Conservation (phyloP, 352 stramenopile genomes). For the Phytophthora nicotianae region DNA sequence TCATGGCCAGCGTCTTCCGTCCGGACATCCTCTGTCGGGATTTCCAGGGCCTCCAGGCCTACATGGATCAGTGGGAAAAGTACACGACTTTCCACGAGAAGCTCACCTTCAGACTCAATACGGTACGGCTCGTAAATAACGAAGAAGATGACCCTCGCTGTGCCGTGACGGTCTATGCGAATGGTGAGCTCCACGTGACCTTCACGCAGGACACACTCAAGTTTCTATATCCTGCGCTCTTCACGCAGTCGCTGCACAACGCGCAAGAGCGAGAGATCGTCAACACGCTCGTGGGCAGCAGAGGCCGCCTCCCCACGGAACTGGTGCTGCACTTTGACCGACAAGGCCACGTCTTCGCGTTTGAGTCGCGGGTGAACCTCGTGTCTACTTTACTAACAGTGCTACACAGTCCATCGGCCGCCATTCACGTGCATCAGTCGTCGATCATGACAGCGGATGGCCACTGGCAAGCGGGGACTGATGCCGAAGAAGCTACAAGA, state of each 20-base stretch:
- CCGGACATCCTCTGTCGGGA: slow-evolving; percentile 51
- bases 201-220: slow-evolving; percentile 53
- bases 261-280: slow-evolving; percentile 24
- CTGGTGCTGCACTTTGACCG: slow-evolving; percentile 79
- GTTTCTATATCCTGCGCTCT: slow-evolving; percentile 54
- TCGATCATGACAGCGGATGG: slow-evolving; percentile 43
- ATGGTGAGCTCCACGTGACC: slow-evolving; percentile 38
- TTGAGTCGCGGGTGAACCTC: slow-evolving; percentile 68
- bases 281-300: slow-evolving; percentile 34
- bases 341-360: slow-evolving; percentile 74
- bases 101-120: slow-evolving; percentile 32
- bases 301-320: slow-evolving; percentile 36
- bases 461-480: slow-evolving; percentile 40
- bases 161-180: slow-evolving; percentile 44
- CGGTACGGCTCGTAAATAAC: slow-evolving; percentile 35
- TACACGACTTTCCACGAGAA: slow-evolving; percentile 61
- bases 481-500: slow-evolving; percentile 17
- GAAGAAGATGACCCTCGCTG: slow-evolving; percentile 30
- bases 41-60: slow-evolving; percentile 46
- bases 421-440: slow-evolving; percentile 38
- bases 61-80: slow-evolving; percentile 61
- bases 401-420: slow-evolving; percentile 39
- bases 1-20: slow-evolving; percentile 44
- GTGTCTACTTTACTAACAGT: slow-evolving; percentile 46
- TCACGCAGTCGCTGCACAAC: slow-evolving; percentile 31